phyloP scores from a whole-genome alignment of 2,329 filamentous ascomycete genomes.

The Pseudogymnoascus sp. region DNA sequence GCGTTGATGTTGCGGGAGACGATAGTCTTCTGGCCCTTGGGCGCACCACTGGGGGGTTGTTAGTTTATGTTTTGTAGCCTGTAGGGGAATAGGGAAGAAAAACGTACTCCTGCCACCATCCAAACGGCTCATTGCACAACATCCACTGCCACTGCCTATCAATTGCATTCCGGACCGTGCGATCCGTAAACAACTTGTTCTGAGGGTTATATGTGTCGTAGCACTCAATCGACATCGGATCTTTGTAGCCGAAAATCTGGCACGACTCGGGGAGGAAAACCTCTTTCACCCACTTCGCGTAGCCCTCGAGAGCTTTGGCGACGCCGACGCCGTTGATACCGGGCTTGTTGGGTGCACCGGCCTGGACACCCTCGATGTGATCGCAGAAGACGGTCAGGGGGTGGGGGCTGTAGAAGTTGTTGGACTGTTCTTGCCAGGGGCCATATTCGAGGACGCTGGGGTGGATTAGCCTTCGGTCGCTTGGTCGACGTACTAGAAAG shows the following conservation, averaged over 20 bases:
- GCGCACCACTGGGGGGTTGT: constrained; percentile 32
- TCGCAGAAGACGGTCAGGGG: constrained; percentile 39
- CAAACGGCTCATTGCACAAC: constrained; percentile 54
- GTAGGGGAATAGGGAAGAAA: no score
- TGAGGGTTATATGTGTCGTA: constrained; percentile 43
- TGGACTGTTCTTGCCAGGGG: constrained; percentile 49
- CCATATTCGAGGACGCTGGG: constrained; percentile 42
- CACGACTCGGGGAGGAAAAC: constrained; percentile 41
- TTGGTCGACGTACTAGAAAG: not conserved
- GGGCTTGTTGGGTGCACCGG: not conserved
- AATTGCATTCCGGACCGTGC: constrained; percentile 34
- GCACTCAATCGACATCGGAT: constrained; percentile 37
- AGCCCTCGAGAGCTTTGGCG: constrained; percentile 37
- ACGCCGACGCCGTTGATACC: not conserved
- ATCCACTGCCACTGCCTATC: constrained; percentile 53
- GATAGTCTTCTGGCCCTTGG: constrained; percentile 35
- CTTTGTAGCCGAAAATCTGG: constrained; percentile 38
- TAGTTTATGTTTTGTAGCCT: not conserved
- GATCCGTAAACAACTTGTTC: constrained; percentile 43
- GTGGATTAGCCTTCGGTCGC: not conserved
- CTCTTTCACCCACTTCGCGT: constrained; percentile 43
- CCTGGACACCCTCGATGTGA: constrained; percentile 22
- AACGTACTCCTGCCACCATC: constrained; percentile 44
- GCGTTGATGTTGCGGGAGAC: constrained; percentile 42
- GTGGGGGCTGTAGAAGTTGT: constrained; percentile 40